phyloP scores from a whole-genome alignment of 805 yeast genomes.

The Groenewaldozyma tartarivorans region DNA sequence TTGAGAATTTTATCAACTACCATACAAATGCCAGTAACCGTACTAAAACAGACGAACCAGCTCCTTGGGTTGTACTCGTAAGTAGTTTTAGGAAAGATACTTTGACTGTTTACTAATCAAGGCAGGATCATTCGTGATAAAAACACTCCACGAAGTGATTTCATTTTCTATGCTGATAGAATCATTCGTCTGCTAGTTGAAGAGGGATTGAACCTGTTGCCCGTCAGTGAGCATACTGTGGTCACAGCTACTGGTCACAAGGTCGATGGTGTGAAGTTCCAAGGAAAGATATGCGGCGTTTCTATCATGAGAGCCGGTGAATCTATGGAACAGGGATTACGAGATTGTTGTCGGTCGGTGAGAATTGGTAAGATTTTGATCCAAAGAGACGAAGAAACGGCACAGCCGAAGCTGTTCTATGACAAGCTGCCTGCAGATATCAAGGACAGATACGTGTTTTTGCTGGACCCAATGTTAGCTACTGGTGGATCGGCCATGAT shows the following conservation, averaged over 20 bases:
- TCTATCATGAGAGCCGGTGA: conserved; percentile 98
- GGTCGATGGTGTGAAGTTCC: conserved; percentile 63
- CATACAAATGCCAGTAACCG: not conserved
- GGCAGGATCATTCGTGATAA: conserved; percentile 71
- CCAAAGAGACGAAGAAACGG: conserved; percentile 98
- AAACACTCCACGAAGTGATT: conserved; percentile 77
- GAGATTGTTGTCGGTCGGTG: conserved; percentile 95
- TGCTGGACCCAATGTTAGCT: conserved; percentile 95
- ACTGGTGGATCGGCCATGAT: conserved; percentile 97
- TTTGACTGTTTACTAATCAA: too few relatives aligned
- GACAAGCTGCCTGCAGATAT: conserved; percentile 94
- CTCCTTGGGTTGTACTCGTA: conserved; percentile 66
- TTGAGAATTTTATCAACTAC: too few relatives aligned
- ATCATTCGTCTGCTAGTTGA: conserved; percentile 90
- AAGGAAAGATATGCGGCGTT: conserved; percentile 95
- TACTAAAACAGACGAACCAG: conserved; percentile 74
- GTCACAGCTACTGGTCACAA: conserved; percentile 65
- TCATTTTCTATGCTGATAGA: conserved; percentile 90
- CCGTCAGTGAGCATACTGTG: conserved; percentile 62
- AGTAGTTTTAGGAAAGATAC: too few relatives aligned
- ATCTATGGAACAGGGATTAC: conserved; percentile 95
- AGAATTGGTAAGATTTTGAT: conserved; percentile 93
- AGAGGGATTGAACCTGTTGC: conserved; percentile 89
- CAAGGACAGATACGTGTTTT: conserved; percentile 74
- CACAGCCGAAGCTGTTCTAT: conserved; percentile 81